These are phyloP conservation scores for Pseudocohnilembus persalinus DNA, from an alignment of 169 alveolate genomes.

Conservation along the genomic window DNA sequence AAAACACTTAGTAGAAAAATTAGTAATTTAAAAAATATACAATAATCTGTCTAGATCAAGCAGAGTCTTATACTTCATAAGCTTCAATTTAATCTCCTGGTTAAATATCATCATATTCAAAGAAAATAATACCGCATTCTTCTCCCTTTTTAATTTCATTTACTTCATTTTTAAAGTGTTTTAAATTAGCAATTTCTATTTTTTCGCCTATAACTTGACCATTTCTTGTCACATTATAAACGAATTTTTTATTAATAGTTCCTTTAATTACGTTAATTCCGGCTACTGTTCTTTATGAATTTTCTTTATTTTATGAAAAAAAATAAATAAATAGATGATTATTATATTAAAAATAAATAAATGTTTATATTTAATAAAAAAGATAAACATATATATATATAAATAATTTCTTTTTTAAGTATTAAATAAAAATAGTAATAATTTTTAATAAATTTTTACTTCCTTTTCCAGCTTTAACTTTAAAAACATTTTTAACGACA, in stretches of 20 bases:
- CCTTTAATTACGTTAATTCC: conserved; percentile 56
- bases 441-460: conserved; percentile 17
- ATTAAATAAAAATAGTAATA: no score
- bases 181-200: conserved; percentile 47
- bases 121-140: conserved; percentile 64
- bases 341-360: no score
- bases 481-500: conserved; percentile 40
- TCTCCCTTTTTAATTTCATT: conserved; percentile 55
- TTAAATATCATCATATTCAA: conserved; percentile 42
- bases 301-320: no score
- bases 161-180: conserved; percentile 55
- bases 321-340: no score
- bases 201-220: conserved; percentile 44
- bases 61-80: neutral
- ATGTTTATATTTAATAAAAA: no score
- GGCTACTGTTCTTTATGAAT: conserved; percentile 36
- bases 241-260: conserved; percentile 29
- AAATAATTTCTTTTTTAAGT: no score
- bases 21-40: no score
- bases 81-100: conserved; percentile 58
- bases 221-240: conserved; percentile 50
- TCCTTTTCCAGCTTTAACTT: conserved; percentile 50
- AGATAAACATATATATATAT: no score
- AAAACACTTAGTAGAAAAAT: no score
- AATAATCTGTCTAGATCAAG: no score